These are phyloP conservation scores for Hymenoscyphus infarciens DNA, from an alignment of 2,329 filamentous ascomycete species.

Conservation along the genomic window DNA sequence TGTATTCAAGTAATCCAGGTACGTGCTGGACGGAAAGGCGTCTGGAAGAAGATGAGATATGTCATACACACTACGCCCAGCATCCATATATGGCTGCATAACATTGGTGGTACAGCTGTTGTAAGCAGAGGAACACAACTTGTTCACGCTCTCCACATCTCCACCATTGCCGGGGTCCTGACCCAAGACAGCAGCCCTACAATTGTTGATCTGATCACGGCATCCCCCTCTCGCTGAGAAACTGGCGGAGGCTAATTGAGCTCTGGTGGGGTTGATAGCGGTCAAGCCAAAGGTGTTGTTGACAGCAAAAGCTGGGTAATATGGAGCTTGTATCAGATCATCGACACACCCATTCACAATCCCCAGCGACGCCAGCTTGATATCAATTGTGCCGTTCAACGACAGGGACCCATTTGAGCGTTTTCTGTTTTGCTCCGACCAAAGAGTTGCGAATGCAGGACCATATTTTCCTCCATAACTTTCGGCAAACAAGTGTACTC, in stretches of 20 bases:
- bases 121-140: slow-evolving; percentile 36
- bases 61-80: slow-evolving; percentile 37
- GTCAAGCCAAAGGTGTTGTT: slow-evolving; percentile 65
- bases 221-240: slow-evolving; percentile 51
- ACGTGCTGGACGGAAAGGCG: slow-evolving; percentile 61
- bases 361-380: slow-evolving; percentile 60
- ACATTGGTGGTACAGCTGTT: slow-evolving; percentile 35
- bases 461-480: slow-evolving; percentile 70
- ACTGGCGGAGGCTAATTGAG: slow-evolving; percentile 43
- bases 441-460: slow-evolving; percentile 56
- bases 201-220: slow-evolving; percentile 48
- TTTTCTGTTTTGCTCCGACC: slow-evolving; percentile 59
- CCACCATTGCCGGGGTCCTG: slow-evolving; percentile 44
- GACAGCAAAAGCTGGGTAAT: slow-evolving; percentile 53
- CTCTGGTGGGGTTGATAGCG: slow-evolving; percentile 50
- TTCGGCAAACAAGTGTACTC: slow-evolving; percentile 65
- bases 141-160: slow-evolving; percentile 36
- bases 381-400: slow-evolving; percentile 50
- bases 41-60: slow-evolving; percentile 41
- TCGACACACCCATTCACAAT: slow-evolving; percentile 73
- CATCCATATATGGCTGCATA: slow-evolving; percentile 34
- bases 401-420: slow-evolving; percentile 48
- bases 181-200: slow-evolving; percentile 42
- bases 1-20: slow-evolving; percentile 62
- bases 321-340: slow-evolving; percentile 55